Evolutionary conservation across 768 basidiomycete species (phyloP).

Genomic region (Lactifluus rugatus): DNA sequence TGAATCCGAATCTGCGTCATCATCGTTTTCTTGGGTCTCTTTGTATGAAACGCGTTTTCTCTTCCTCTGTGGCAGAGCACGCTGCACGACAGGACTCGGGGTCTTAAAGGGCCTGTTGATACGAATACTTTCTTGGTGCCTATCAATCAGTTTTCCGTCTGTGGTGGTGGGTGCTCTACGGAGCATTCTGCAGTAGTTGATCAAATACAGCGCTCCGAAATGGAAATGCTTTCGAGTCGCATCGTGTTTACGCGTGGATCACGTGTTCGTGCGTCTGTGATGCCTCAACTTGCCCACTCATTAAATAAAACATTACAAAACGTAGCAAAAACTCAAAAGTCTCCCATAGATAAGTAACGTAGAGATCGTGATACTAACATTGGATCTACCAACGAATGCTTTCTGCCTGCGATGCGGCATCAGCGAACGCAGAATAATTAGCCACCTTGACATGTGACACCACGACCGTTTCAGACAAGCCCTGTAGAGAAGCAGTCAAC

Average conservation of each 20-base stretch:
- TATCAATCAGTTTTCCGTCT: conserved; percentile 59
- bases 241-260: neutral
- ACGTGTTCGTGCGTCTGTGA: conserved; percentile 13
- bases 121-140: conserved; percentile 61
- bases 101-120: conserved; percentile 77
- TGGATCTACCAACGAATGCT: conserved; percentile 30
- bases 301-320: neutral
- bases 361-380: neutral
- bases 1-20: conserved; percentile 49
- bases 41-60: conserved; percentile 86
- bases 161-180: conserved; percentile 56
- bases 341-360: too few species aligned
- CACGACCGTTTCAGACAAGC: conserved; percentile 11
- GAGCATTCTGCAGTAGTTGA: conserved; percentile 40
- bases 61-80: conserved; percentile 63
- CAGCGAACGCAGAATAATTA: conserved; percentile 15
- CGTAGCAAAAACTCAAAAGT: neutral
- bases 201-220: too few species aligned
- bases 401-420: conserved; percentile 30
- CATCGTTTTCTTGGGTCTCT: conserved; percentile 42
- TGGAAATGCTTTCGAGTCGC: neutral
- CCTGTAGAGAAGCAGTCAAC: conserved; percentile 9
- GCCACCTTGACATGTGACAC: conserved; percentile 20
- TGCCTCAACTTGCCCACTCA: neutral
- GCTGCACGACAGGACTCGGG: conserved; percentile 45